Conservation (phyloP, 2,329 filamentous ascomycete species). For the Sphaerulina vaccinii region DNA sequence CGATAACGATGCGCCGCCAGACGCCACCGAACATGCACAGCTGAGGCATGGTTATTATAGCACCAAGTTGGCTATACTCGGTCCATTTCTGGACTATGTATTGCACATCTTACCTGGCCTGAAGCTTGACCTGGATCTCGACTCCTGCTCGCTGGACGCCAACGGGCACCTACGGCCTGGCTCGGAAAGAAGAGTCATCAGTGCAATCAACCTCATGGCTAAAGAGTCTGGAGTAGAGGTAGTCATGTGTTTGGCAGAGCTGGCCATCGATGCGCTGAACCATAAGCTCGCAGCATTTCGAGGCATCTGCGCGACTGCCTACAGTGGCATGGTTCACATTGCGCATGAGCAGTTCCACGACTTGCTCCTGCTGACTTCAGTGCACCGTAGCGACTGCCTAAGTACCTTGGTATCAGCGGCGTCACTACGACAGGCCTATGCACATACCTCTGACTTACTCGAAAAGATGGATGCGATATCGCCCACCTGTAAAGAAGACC, state of each 20-base stretch:
- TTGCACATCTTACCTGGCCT: slow-evolving; percentile 46
- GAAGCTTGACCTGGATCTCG: slow-evolving; percentile 9
- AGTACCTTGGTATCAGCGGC: slow-evolving; percentile 49
- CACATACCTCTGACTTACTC: background rate
- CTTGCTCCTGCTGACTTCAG: slow-evolving; percentile 76
- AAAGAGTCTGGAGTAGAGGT: slow-evolving; percentile 13
- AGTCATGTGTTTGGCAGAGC: slow-evolving; percentile 29
- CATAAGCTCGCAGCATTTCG: slow-evolving; percentile 80
- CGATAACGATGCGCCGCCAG: slow-evolving; percentile 66
- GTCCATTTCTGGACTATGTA: slow-evolving; percentile 65
- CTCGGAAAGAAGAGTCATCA: slow-evolving; percentile 22
- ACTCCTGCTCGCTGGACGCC: slow-evolving; percentile 19
- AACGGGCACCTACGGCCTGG: slow-evolving; percentile 14
- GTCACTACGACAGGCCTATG: background rate
- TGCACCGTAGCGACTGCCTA: slow-evolving; percentile 60
- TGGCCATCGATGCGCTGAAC: slow-evolving; percentile 69
- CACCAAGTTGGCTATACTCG: slow-evolving; percentile 78
- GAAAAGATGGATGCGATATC: background rate
- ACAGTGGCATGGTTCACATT: slow-evolving; percentile 91
- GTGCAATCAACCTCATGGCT: slow-evolving; percentile 19
- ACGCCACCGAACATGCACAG: slow-evolving; percentile 75
- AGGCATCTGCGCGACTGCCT: slow-evolving; percentile 58
- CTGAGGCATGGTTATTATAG: slow-evolving; percentile 90
- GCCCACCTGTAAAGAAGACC: background rate
- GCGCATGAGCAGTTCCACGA: slow-evolving; percentile 95